These are phyloP conservation scores for Tuber melanosporum DNA, from an alignment of 495 filamentous ascomycete species.

Conservation along the genomic window DNA sequence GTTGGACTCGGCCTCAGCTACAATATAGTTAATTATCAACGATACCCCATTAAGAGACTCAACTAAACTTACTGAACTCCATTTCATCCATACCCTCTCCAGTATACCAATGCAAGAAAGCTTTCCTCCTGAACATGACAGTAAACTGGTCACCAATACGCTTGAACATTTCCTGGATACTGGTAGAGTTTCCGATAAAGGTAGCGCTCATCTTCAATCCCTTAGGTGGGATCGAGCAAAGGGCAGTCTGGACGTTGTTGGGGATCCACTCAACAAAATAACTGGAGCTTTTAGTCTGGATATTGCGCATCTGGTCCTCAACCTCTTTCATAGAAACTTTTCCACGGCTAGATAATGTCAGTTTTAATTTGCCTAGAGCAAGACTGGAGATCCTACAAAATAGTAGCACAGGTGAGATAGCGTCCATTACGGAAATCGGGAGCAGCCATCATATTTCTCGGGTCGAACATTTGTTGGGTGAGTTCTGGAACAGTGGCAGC, in stretches of 20 bases:
- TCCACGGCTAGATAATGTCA: slow-evolving; percentile 63
- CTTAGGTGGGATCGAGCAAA: slow-evolving; percentile 96
- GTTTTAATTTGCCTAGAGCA: slow-evolving; percentile 15
- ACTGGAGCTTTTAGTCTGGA: slow-evolving; percentile 98
- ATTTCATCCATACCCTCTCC: slow-evolving; percentile 99
- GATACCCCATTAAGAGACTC: not conserved
- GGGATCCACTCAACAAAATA: slow-evolving; percentile 99
- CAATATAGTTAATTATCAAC: slow-evolving; percentile 50
- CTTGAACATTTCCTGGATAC: slow-evolving; percentile 99
- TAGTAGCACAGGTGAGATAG: slow-evolving; percentile 98
- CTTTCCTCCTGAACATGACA: slow-evolving; percentile 99
- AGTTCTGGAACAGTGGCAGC: slow-evolving; percentile 94
- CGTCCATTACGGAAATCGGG: slow-evolving; percentile 99
- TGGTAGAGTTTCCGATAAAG: slow-evolving; percentile 98
- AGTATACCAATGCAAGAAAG: slow-evolving; percentile 99
- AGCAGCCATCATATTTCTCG: slow-evolving; percentile 99
- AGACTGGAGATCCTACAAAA: slow-evolving; percentile 55
- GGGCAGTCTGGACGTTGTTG: slow-evolving; percentile 99
- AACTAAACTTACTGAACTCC: slow-evolving; percentile 61
- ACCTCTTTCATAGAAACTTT: slow-evolving; percentile 99
- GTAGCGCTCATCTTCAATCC: slow-evolving; percentile 98
- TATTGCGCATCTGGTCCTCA: slow-evolving; percentile 99
- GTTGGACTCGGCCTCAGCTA: slow-evolving; percentile 99
- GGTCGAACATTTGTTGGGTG: slow-evolving; percentile 99
- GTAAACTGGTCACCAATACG: slow-evolving; percentile 98